A percentile compares a stretch with the other conserved stretches of the same genome.
These are phyloP conservation scores for Pinus tabuliformis DNA, from an alignment of 75 land plant species.

Conservation along the genomic window DNA sequence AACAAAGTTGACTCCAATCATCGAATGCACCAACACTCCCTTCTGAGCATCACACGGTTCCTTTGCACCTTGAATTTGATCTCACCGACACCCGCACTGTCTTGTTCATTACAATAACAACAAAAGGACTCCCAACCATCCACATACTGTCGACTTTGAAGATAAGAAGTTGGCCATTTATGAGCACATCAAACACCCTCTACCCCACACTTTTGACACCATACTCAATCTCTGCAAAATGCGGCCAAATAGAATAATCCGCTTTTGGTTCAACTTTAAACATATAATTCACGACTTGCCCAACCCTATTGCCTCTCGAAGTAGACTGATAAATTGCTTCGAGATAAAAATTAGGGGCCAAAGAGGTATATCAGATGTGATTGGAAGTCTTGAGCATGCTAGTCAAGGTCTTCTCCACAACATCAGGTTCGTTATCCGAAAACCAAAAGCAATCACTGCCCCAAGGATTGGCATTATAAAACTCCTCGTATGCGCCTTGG, in stretches of 20 bases:
- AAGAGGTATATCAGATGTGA: constrained; percentile 11
- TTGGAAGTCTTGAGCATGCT: constrained; percentile 17
- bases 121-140: constrained; percentile 46
- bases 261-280: constrained; percentile 75
- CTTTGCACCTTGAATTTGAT: too few relatives aligned
- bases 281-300: constrained; percentile 45
- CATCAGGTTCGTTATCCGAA: constrained; percentile 6
- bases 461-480: constrained; percentile 50
- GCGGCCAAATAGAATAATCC: constrained; percentile 88
- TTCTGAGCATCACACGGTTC: too few relatives aligned
- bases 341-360: constrained; percentile 78
- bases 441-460: constrained; percentile 90
- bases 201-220: constrained; percentile 40
- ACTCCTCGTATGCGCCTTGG: neutral
- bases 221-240: constrained; percentile 86
- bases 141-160: constrained; percentile 57
- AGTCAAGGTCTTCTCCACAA: constrained; percentile 34
- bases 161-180: constrained; percentile 62
- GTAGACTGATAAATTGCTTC: constrained; percentile 72
- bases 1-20: too few relatives aligned
- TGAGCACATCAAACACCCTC: constrained; percentile 74
- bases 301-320: constrained; percentile 29
- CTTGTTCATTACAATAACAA: constrained; percentile 66
- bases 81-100: too few relatives aligned
- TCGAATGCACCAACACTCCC: too few relatives aligned